Percentiles rank a stretch among this genome's conserved stretches.
These are phyloP conservation scores for Neofusicoccum umdonicola DNA, from an alignment of 2,329 filamentous ascomycete genomes.

Conservation along the genomic window DNA sequence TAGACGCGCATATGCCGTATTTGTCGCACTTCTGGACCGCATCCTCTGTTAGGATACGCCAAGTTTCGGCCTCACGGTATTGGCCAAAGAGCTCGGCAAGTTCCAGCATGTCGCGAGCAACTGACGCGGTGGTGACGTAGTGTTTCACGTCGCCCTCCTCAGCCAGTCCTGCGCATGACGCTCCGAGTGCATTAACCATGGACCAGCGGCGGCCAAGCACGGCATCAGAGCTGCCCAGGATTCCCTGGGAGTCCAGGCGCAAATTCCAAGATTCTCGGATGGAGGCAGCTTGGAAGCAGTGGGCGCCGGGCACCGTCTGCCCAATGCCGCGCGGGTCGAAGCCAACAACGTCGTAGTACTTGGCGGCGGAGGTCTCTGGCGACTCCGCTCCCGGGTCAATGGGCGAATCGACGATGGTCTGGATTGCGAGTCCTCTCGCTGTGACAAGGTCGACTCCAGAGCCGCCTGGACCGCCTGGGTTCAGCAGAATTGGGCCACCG, in stretches of 20 bases:
- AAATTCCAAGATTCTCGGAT: conserved; percentile 37
- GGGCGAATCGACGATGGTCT: conserved; percentile 30
- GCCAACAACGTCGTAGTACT: conserved; percentile 44
- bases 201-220: conserved; percentile 42
- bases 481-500: conserved; percentile 42
- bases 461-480: conserved; percentile 46
- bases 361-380: conserved; percentile 26
- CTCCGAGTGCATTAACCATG: conserved; percentile 38
- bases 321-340: conserved; percentile 47
- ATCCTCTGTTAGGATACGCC: conserved; percentile 1
- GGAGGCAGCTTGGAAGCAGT: conserved; percentile 33
- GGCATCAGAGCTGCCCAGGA: conserved; percentile 42
- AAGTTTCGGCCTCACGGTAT: conserved; percentile 29
- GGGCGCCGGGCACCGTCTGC: conserved; percentile 32
- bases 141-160: conserved; percentile 38
- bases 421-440: conserved; percentile 25
- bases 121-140: conserved; percentile 47
- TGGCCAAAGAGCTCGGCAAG: conserved; percentile 46
- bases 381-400: conserved; percentile 16
- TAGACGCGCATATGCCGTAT: not conserved
- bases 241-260: conserved; percentile 37
- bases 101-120: conserved; percentile 51
- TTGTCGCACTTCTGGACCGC: conserved; percentile 1
- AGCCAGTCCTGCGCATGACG: conserved; percentile 28
- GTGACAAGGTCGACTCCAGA: conserved; percentile 36